Conservation (phyloP, 345 rosid genomes). For the Passiflora organensis region DNA sequence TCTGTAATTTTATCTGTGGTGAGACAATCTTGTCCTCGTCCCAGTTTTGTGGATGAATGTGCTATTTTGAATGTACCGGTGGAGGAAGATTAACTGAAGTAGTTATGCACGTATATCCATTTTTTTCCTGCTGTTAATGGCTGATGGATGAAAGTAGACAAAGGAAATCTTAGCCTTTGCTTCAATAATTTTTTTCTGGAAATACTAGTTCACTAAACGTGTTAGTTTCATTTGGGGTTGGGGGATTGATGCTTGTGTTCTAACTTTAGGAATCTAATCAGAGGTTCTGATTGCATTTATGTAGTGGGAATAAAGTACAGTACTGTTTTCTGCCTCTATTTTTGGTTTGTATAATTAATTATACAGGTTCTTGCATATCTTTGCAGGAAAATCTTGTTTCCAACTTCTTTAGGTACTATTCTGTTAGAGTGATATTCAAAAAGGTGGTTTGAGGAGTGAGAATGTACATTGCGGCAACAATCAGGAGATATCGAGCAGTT, state of each 20-base stretch:
- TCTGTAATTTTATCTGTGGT: constrained; percentile 55
- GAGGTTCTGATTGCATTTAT: no score
- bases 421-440: constrained; percentile 14
- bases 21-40: constrained; percentile 3
- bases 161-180: no score
- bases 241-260: no score
- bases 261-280: no score
- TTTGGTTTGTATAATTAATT: not conserved
- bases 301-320: no score
- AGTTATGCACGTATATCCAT: no score
- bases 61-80: not conserved
- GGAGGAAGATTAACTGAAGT: no score
- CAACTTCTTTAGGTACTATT: constrained; percentile 16
- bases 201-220: no score
- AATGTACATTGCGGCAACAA: constrained; percentile 69
- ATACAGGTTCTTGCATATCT: not conserved
- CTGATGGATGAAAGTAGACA: no score
- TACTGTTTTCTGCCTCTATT: not conserved
- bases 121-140: not conserved
- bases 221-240: no score
- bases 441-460: constrained; percentile 49
- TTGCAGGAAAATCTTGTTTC: constrained; percentile 34
- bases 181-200: no score
- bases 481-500: constrained; percentile 64
- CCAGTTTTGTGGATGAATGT: not conserved